A percentile compares a stretch with the other conserved stretches of the same genome.
Conservation (phyloP, 192 early-diverging fungal genomes). For the Linderina pennispora region DNA sequence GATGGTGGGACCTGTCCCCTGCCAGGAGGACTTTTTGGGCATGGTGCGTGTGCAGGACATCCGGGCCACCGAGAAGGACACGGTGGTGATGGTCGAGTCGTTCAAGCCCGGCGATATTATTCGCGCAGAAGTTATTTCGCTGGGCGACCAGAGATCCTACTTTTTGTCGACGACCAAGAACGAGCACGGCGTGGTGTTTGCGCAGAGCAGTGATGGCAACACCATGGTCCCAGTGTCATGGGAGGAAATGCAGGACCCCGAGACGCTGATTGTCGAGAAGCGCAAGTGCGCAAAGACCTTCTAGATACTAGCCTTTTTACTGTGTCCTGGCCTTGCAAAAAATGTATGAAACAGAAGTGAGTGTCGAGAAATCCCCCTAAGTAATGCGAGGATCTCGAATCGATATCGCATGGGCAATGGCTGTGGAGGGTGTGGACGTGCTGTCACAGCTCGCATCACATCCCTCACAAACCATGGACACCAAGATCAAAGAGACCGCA, state of each 20-base stretch:
- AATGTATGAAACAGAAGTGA: no score
- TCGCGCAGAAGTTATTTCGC: slow-evolving; percentile 75
- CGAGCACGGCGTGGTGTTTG: slow-evolving; percentile 91
- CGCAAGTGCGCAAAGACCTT: slow-evolving; percentile 95
- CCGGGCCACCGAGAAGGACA: slow-evolving; percentile 89
- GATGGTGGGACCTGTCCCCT: slow-evolving; percentile 76
- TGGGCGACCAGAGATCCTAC: slow-evolving; percentile 89
- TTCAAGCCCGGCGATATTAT: slow-evolving; percentile 96
- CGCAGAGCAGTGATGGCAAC: slow-evolving; percentile 73
- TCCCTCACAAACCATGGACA: no score
- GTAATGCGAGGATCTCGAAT: no score
- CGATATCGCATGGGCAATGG: no score
- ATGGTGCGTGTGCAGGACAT: slow-evolving; percentile 91
- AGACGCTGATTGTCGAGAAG: slow-evolving; percentile 75
- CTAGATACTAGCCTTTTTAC: slow-evolving; percentile 9
- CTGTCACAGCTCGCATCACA: no score
- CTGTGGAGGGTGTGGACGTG: no score
- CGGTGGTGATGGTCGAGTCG: slow-evolving; percentile 82
- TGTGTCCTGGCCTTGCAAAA: no score
- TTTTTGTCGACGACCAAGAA: slow-evolving; percentile 89
- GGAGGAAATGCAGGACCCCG: slow-evolving; percentile 98
- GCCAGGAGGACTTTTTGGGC: slow-evolving; percentile 84
- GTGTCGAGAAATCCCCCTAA: no score
- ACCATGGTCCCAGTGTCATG: slow-evolving; percentile 94
- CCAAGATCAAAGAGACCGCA: slow-evolving; percentile 32